Evolutionary conservation across 2,329 filamentous ascomycete species (phyloP).

Genomic region (Talaromyces atroroseus): DNA sequence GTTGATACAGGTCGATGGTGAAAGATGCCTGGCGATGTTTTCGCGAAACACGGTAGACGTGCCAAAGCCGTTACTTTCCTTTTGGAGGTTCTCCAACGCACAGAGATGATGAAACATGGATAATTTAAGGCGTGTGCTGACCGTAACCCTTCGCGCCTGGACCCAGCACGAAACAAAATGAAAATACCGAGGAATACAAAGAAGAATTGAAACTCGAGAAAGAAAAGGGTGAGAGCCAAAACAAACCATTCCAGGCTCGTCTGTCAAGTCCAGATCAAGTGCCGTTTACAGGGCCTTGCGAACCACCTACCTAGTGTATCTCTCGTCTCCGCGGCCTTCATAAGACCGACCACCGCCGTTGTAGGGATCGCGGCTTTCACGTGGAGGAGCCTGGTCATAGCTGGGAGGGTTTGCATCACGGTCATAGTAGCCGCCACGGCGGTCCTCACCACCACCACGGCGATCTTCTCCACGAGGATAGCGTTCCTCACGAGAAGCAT

Average conservation of each 20-base stretch:
- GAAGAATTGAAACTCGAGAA: constrained; percentile 21
- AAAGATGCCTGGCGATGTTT: constrained; percentile 25
- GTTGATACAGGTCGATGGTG: constrained; percentile 30
- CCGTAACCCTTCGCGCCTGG: constrained; percentile 32
- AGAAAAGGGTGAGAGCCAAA: constrained; percentile 16
- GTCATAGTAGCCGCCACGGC: constrained; percentile 49
- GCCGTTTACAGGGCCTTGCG: constrained; percentile 15
- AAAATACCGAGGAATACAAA: constrained; percentile 31
- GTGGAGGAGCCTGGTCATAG: constrained; percentile 34
- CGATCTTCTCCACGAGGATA: constrained; percentile 31
- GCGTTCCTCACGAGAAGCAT: constrained; percentile 14
- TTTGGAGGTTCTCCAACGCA: constrained; percentile 22
- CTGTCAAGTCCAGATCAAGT: constrained; percentile 11
- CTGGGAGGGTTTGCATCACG: constrained; percentile 48
- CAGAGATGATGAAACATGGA: constrained; percentile 22
- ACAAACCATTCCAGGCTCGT: constrained; percentile 16
- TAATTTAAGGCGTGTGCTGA: constrained; percentile 24
- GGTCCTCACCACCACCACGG: constrained; percentile 37
- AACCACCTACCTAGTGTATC: constrained; percentile 38
- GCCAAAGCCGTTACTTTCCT: constrained; percentile 27
- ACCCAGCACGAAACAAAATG: constrained; percentile 26
- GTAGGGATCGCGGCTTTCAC: constrained; percentile 26
- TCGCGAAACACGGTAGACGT: constrained; percentile 30
- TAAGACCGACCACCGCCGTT: constrained; percentile 35
- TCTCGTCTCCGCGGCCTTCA: constrained; percentile 33